These are phyloP conservation scores for Jamesozyma spencerorum DNA, from an alignment of 805 yeast species.

Conservation along the genomic window DNA sequence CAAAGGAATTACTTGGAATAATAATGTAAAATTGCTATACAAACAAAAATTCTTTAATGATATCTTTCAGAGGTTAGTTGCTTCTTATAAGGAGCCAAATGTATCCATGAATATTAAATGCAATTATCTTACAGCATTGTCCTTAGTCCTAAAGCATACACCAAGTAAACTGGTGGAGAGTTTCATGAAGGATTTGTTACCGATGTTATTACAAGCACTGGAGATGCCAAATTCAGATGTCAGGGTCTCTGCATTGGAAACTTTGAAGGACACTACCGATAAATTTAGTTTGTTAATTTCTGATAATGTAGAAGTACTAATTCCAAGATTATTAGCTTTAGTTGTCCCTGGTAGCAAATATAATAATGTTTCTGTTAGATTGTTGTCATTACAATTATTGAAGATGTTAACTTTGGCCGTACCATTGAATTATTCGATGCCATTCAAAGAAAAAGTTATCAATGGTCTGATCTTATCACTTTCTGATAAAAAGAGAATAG, in stretches of 20 bases:
- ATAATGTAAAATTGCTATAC: constrained; percentile 58
- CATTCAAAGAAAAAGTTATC: constrained; percentile 44
- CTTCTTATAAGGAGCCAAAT: constrained; percentile 31
- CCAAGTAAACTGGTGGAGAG: constrained; percentile 55
- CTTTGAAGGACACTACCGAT: constrained; percentile 45
- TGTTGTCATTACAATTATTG: constrained; percentile 49
- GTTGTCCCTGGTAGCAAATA: constrained; percentile 13
- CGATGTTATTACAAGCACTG: constrained; percentile 61
- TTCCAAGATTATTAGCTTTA: constrained; percentile 43
- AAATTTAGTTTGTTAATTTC: constrained; percentile 47
- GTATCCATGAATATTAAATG: constrained; percentile 31
- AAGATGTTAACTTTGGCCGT: constrained; percentile 36
- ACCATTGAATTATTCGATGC: constrained; percentile 37
- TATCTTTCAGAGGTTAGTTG: constrained; percentile 47
- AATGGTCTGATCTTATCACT: constrained; percentile 41
- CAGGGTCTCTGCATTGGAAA: constrained; percentile 50
- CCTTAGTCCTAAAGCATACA: constrained; percentile 57
- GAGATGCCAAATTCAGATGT: constrained; percentile 39
- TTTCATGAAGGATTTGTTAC: constrained; percentile 55
- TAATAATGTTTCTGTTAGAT: constrained; percentile 44
- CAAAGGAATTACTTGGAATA: constrained; percentile 36
- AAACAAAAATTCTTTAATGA: constrained; percentile 70
- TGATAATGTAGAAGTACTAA: constrained; percentile 45
- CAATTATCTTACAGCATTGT: constrained; percentile 54
- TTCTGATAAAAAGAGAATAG: constrained; percentile 65